phyloP scores from a whole-genome alignment of 106 monocot species.

The Dioscorea zingiberensis region DNA sequence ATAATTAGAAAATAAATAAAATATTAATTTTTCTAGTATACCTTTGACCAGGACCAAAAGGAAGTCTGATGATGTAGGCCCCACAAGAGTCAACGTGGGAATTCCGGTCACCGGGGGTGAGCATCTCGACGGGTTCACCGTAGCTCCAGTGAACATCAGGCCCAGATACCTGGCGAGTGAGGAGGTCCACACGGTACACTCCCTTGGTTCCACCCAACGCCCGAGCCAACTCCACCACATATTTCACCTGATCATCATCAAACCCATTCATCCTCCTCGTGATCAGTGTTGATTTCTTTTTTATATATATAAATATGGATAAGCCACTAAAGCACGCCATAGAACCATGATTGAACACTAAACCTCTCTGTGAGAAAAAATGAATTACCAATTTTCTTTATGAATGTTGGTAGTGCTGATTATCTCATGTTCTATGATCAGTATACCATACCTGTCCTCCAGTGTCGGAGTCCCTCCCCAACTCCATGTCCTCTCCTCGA shows the following conservation, averaged over 20 bases:
- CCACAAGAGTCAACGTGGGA: conserved; percentile 26
- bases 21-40: conserved; percentile 10
- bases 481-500: conserved; percentile 80
- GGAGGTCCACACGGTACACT: conserved; percentile 58
- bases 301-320: no score
- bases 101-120: conserved; percentile 15
- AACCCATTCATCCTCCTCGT: not conserved
- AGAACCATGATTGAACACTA: no score
- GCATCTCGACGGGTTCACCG: conserved; percentile 81
- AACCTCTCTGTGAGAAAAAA: no score
- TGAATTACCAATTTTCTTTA: no score
- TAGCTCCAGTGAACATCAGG: conserved; percentile 71
- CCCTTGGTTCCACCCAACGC: conserved; percentile 57
- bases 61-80: conserved; percentile 74
- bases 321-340: no score
- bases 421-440: not conserved
- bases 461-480: conserved; percentile 69
- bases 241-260: conserved; percentile 48
- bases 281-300: not conserved
- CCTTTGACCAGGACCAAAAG: conserved; percentile 60
- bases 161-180: conserved; percentile 62
- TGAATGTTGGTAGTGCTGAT: no score
- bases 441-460: conserved; percentile 54
- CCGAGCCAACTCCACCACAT: conserved; percentile 69
- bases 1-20: no score